phyloP scores from a whole-genome alignment of 2,329 filamentous ascomycete genomes.

The Xylaria arbuscula region DNA sequence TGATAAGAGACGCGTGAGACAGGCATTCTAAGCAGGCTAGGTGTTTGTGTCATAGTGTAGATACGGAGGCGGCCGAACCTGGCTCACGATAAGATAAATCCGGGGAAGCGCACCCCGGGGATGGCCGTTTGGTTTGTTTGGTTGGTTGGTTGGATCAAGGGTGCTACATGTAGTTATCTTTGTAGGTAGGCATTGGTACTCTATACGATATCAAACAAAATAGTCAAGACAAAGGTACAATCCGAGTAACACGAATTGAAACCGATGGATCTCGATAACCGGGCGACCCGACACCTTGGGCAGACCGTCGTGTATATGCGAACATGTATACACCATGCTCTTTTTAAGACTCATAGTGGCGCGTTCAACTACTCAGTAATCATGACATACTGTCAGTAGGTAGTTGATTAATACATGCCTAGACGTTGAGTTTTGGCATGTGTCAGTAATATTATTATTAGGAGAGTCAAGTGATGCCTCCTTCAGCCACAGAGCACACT shows the following conservation, averaged over 20 bases:
- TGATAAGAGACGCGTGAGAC: constrained; percentile 1
- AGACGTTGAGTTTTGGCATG: no score
- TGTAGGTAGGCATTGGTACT: background rate
- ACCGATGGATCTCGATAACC: background rate
- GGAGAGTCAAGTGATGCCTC: background rate
- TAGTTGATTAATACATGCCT: no score
- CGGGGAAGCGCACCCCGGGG: constrained; percentile 25
- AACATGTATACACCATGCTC: constrained; percentile 3
- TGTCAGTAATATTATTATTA: background rate
- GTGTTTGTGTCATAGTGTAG: background rate
- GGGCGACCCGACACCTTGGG: constrained; percentile 33
- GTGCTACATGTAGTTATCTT: background rate
- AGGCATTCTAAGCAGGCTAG: background rate
- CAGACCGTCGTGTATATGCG: constrained; percentile 6
- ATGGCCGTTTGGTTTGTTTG: background rate
- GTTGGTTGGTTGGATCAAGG: background rate
- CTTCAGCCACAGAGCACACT: background rate
- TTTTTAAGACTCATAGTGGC: background rate
- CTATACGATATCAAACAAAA: background rate
- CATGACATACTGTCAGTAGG: no score
- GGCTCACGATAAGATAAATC: constrained; percentile 25
- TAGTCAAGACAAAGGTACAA: background rate
- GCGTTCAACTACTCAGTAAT: no score
- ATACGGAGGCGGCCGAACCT: constrained; percentile 9
- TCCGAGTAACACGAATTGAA: background rate